Evolutionary conservation across 2,329 filamentous ascomycete genomes (phyloP), one percentile per base, ranked within the genome.

Genomic region (Mariannaea elegans): DNA sequence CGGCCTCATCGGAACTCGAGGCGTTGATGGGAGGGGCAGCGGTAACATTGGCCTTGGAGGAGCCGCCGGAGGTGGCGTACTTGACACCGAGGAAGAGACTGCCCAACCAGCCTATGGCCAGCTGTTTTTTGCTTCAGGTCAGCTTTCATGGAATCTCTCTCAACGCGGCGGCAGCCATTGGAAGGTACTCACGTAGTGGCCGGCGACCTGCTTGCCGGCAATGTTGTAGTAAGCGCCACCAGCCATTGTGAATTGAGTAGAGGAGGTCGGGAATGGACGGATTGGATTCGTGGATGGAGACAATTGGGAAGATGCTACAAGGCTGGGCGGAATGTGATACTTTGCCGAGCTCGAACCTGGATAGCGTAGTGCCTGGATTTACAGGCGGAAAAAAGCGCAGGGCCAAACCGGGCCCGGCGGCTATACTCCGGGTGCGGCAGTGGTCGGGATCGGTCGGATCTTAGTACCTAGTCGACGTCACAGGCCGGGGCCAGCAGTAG

Each of bases 1-100:
- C 84, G 75, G 82, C 84, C 80, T 88, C 85, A 73, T 87, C 85
- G 70, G 84, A 80, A 78, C 81, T 86, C 51, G 83, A 82, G 61
- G 85, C 85, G 75, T 87, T 87, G 80, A 88, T 85, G 49, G 85
- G 85, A 64, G 85, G 85, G 48, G 82, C 74, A 59, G 81, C 78
- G 45, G 73, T 79, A 41, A 78, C 71, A 60, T 79, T 76, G 47
- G 75, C 67, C 65, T 77, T 77, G 65, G 79, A 80, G 73, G 80
- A 81, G 75, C 79, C 74, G 61, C 84, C 81, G 47, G 77, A 74
- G 56, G 77, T 59, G 53, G 78, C 76, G 36, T 78, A 69, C 73
- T 81, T 82, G 72, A 72, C 71, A 61, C 81, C 83, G 67, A 79
- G 79, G 70, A 84, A 84, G 47, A 87, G 68, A 60, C 78, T 72